A percentile compares a stretch with the other conserved stretches of the same genome.
These are phyloP conservation scores for Aspergillus udagawae DNA, from an alignment of 2,329 filamentous ascomycete species.

Conservation along the genomic window DNA sequence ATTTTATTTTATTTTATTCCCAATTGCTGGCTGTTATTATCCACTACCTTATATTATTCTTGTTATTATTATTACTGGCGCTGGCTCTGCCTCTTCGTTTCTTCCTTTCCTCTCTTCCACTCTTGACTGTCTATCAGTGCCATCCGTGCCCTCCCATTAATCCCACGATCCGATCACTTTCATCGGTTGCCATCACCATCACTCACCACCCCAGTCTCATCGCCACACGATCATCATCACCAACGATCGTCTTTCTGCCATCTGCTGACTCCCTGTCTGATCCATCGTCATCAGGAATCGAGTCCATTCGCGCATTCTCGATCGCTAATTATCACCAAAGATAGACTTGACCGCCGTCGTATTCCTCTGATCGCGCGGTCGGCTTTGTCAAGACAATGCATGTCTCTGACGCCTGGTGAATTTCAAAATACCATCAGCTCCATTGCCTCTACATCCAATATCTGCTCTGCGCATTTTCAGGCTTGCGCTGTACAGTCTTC, in stretches of 20 bases:
- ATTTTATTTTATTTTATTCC: too few relatives aligned
- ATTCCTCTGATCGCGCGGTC: background rate
- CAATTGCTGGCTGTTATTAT: background rate
- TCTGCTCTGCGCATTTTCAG: background rate
- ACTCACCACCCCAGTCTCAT: background rate
- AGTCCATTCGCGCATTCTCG: background rate
- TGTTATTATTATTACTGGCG: constrained; percentile 1
- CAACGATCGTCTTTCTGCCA: too few relatives aligned
- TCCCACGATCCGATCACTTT: background rate
- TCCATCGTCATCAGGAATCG: too few relatives aligned
- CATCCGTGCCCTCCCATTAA: background rate
- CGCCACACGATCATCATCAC: too few relatives aligned
- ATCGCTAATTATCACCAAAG: background rate
- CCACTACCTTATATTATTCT: background rate
- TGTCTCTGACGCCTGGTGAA: background rate
- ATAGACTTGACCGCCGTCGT: background rate
- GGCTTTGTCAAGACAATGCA: background rate
- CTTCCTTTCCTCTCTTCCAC: background rate
- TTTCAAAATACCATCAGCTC: background rate
- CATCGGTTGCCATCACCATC: background rate
- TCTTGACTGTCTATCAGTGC: background rate
- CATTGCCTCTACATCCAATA: background rate
- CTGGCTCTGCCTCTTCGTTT: background rate
- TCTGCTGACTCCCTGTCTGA: background rate
- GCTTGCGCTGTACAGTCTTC: background rate